Conservation (phyloP, 192 early-diverging fungal genomes). For the Gamsiella multidivaricata region DNA sequence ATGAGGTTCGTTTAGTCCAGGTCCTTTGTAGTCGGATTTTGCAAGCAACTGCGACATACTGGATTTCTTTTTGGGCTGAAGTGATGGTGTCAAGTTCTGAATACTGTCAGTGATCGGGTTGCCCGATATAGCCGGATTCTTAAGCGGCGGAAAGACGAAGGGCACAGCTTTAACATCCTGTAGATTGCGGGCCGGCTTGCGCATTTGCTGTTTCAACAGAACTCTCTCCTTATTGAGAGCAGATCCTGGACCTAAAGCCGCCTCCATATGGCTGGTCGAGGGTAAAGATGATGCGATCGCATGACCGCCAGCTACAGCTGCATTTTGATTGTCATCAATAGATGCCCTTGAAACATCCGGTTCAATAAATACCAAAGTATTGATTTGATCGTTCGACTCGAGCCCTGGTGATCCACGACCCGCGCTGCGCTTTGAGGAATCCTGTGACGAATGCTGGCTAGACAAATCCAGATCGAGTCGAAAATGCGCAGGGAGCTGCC, state of each 20-base stretch:
- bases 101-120: background rate
- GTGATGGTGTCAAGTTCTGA: background rate
- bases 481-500: slow-evolving; percentile 25
- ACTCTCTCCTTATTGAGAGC: slow-evolving; percentile 4
- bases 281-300: slow-evolving; percentile 40
- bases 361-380: slow-evolving; percentile 50
- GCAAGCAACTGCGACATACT: background rate
- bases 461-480: slow-evolving; percentile 20
- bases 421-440: slow-evolving; percentile 5
- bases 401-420: slow-evolving; percentile 29
- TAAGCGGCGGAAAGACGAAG: slow-evolving; percentile 50
- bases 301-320: background rate
- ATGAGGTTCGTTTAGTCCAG: background rate
- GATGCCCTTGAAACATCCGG: slow-evolving; percentile 16
- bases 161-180: slow-evolving; percentile 49
- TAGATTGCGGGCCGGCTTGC: slow-evolving; percentile 30
- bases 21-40: background rate
- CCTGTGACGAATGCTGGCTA: slow-evolving; percentile 6
- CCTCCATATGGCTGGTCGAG: slow-evolving; percentile 33
- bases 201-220: slow-evolving; percentile 32
- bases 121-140: background rate
- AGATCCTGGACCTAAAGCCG: background rate
- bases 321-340: slow-evolving; percentile 11
- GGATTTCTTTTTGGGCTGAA: background rate
- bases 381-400: slow-evolving; percentile 29